phyloP scores from a whole-genome alignment of 140 eudicot species.

The Flaveria floridana region DNA sequence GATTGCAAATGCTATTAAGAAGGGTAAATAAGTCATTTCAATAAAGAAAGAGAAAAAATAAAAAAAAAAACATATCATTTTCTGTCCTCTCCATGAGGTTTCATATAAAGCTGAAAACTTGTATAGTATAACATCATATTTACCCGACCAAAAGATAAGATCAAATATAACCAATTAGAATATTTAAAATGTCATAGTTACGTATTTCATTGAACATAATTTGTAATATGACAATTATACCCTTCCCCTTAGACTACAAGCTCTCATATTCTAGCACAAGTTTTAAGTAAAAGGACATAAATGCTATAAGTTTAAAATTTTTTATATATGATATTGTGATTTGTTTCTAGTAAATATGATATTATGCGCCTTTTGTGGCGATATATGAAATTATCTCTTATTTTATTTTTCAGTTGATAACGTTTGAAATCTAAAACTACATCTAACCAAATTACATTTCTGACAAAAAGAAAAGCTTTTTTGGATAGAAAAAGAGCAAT shows the following conservation, averaged over 20 bases:
- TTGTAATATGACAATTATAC: not conserved
- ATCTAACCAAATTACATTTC: not conserved
- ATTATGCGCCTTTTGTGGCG: not conserved
- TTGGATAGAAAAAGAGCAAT: not conserved
- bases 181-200: not conserved
- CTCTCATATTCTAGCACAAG: not conserved
- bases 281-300: not conserved
- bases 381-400: not conserved
- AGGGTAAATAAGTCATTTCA: conserved; percentile 18
- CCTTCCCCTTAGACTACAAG: not conserved
- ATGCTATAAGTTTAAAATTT: not conserved
- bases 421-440: not conserved
- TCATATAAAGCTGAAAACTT: not conserved
- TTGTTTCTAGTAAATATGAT: not conserved
- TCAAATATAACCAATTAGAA: not conserved
- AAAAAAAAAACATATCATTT: not conserved
- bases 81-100: not conserved
- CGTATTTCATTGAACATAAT: not conserved
- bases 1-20: conserved; percentile 23
- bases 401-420: not conserved
- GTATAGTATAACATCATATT: not conserved
- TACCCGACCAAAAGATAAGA: not conserved
- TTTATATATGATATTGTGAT: not conserved
- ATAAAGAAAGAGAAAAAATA: not conserved
- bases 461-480: not conserved